Base-by-base conservation (phyloP, 1,284 basidiomycete species). In the Entoloma clypeatum region DNA sequence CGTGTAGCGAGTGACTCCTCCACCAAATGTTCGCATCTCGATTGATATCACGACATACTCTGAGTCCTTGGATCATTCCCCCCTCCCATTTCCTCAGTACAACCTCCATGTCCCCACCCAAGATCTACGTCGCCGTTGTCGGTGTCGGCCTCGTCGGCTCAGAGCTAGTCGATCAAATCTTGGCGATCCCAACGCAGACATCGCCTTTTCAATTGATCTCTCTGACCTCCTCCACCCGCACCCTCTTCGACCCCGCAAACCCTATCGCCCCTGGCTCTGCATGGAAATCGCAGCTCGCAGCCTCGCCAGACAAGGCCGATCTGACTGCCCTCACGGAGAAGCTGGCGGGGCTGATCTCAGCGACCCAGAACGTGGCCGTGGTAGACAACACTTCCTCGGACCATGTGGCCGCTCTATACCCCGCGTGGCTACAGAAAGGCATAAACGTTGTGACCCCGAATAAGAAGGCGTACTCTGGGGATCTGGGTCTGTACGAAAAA, bases 351-450 rank as follows among this genome's bases (percentile, higher is more conserved):
- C 60, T 76, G 38, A 72, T 74, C 37, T 65, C 58, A 32, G 67
- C 61, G 41, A 65, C 64, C 17, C 71, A 74, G 45, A 78, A 76
- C 40, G 83, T 88, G 22, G 84, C 90, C 3, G 63, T 99, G 14
- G 86, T 99, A 44, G 95, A 99, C 67, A 96, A 94, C 63, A 98
- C 96, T 0, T 90, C 92, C 1, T 86, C 88, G 27, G 86, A 94
- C 37, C 72, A 70, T 11, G 79, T 99, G 25, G 95, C 95, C 2
- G 69, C 72, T 18, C 64, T 87, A 46, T 99, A 99, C 63, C 92
- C 96, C 0, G 65, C 71, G 19, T 86, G 95, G 67, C 69, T 99
- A 43, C 68, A 71, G 39, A 76, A 77, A 5, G 93, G 92, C 6
- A 77, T 98, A 41, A 80, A 86, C 60, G 79, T 99, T 50, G 84